These are phyloP conservation scores for Tetratostichococcus sp. DNA, from an alignment of 139 green algal genomes.

Conservation along the genomic window DNA sequence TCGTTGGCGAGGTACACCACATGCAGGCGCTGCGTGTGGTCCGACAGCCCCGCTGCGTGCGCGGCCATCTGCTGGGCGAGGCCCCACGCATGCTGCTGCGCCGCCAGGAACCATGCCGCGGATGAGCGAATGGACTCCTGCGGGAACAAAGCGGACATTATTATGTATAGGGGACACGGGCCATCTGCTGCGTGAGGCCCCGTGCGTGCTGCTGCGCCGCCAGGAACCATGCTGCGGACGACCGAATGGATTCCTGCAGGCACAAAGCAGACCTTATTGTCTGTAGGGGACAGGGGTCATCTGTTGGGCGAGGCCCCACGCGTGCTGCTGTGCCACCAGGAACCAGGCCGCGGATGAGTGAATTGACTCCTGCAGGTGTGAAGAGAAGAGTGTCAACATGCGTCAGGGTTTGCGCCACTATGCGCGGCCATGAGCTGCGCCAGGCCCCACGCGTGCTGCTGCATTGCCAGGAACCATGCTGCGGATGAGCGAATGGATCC, in stretches of 20 bases:
- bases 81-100: conserved; percentile 43
- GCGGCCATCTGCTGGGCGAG: conserved; percentile 59
- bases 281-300: too few relatives aligned
- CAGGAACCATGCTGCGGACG: too few relatives aligned
- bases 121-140: conserved; percentile 74
- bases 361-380: conserved; percentile 63
- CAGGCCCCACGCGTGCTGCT: too few relatives aligned
- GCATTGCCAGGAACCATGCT: too few relatives aligned
- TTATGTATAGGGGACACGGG: too few relatives aligned
- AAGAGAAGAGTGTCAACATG: too few relatives aligned
- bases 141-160: not conserved
- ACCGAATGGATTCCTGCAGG: too few relatives aligned
- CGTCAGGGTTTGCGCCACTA: too few relatives aligned
- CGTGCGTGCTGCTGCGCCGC: too few relatives aligned
- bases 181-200: too few relatives aligned
- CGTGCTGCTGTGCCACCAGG: conserved; percentile 61
- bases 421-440: too few relatives aligned
- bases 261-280: too few relatives aligned
- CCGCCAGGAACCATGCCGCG: conserved; percentile 84
- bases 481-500: not conserved
- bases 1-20: conserved; percentile 88
- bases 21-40: conserved; percentile 68
- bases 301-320: conserved; percentile 54
- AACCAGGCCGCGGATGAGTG: conserved; percentile 78
- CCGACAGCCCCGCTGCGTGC: conserved; percentile 11